Base-by-base conservation (phyloP, 2,329 filamentous ascomycete species). In the Monilinia aucupariae region DNA sequence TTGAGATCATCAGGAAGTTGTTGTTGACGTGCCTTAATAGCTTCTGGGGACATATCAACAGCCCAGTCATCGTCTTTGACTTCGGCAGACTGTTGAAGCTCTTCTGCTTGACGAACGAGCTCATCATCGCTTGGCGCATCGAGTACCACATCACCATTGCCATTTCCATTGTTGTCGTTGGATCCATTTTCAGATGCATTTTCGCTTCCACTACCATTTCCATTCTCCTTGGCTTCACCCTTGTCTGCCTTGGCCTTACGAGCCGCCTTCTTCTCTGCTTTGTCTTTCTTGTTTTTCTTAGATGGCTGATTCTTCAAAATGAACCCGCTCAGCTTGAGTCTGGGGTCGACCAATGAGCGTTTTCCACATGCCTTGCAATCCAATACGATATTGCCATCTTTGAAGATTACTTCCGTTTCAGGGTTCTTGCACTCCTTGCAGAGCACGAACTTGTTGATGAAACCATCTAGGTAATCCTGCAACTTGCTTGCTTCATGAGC, bases 391-490 rank as follows among this genome's bases (percentile, higher is more conserved):
- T 84, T 86, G 62, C 89, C 91, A 73, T 97, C 92, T 80, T 96
- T 97, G 83, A 97, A 91, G 74, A 89, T 86, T 74, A 97, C 88
- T 69, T 96, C 92, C 69, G 94, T 99, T 83, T 99, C 94, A 43
- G 94, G 94, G 78, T 99, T 99, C 86, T 96, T 96, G 88, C 94
- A 99, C 78, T 96, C 93, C 82, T 96, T 96, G 90, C 94, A 99
- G 68, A 99, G 92, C 73, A 99, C 94, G 71, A 97, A 99, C 81
- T 91, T 96, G 82, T 88, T 85, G 80, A 99, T 99, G 85, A 99
- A 99, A 72, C 92, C 92, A 76, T 97, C 93, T 55, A 99, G 90
- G 73, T 97, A 92, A 76, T 97, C 94, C 82, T 99, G 94, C 55
- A 99, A 89, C 83, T 97, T 97, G 77, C 83, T 80, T 67, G 93